Percentiles rank a stretch among this genome's conserved stretches.
Evolutionary conservation across 805 yeast genomes (phyloP).

Genomic region (Debaryomyces tyrocola): DNA sequence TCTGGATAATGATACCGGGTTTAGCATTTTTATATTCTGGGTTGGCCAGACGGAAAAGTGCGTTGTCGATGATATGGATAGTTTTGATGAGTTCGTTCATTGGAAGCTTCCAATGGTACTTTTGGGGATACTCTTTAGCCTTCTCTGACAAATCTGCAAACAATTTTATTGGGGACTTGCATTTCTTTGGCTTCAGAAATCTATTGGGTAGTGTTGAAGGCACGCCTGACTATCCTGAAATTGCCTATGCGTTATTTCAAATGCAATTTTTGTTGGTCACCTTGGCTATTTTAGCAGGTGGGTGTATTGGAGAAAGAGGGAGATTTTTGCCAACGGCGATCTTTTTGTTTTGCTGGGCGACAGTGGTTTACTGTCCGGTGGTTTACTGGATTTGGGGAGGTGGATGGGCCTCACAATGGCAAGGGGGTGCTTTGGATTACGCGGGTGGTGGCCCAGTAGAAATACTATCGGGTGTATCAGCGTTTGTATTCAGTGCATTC

Average conservation of each 20-base stretch:
- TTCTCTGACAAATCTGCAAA: slow-evolving; percentile 78
- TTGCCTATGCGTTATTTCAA: slow-evolving; percentile 83
- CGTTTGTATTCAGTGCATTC: slow-evolving; percentile 80
- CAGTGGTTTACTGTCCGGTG: slow-evolving; percentile 91
- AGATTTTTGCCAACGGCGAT: slow-evolving; percentile 81
- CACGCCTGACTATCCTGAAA: slow-evolving; percentile 65
- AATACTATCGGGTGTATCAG: slow-evolving; percentile 86
- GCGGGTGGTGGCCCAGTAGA: slow-evolving; percentile 99
- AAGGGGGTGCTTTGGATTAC: slow-evolving; percentile 91
- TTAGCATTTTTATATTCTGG: slow-evolving; percentile 92
- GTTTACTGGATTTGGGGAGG: slow-evolving; percentile 95
- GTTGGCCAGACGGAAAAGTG: slow-evolving; percentile 85
- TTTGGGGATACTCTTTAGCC: slow-evolving; percentile 97
- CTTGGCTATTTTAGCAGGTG: slow-evolving; percentile 86
- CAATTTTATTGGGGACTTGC: slow-evolving; percentile 84
- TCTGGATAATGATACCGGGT: slow-evolving; percentile 93
- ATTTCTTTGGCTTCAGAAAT: slow-evolving; percentile 77
- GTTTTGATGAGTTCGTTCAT: slow-evolving; percentile 71
- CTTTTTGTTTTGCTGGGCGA: slow-evolving; percentile 83
- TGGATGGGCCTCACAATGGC: slow-evolving; percentile 80
- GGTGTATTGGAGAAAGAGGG: slow-evolving; percentile 86
- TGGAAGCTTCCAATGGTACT: slow-evolving; percentile 89
- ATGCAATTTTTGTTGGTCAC: slow-evolving; percentile 93
- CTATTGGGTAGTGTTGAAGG: slow-evolving; percentile 50
- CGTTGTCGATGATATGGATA: slow-evolving; percentile 81